These are phyloP conservation scores for Euclidium syriacum DNA, from an alignment of 345 rosid species.

Conservation along the genomic window DNA sequence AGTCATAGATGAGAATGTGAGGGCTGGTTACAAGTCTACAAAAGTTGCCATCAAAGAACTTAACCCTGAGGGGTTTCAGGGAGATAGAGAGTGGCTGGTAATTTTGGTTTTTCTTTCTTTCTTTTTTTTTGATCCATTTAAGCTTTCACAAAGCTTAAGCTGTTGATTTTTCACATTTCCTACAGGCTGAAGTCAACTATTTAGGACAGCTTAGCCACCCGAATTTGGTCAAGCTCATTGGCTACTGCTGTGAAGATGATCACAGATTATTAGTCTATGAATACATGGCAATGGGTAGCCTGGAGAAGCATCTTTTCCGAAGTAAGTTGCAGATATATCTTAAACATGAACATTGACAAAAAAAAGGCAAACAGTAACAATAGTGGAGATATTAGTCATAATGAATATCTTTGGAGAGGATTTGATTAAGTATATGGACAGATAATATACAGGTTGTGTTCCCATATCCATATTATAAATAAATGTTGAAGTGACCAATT, in stretches of 20 bases:
- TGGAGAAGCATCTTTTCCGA: constrained; percentile 93
- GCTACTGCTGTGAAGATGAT: constrained; percentile 96
- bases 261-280: constrained; percentile 89
- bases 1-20: constrained; percentile 58
- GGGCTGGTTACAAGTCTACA: constrained; percentile 52
- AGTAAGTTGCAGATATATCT: constrained; percentile 44
- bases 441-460: background rate
- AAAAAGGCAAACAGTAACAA: background rate
- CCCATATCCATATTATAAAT: background rate
- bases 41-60: constrained; percentile 90
- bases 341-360: background rate
- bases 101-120: no score
- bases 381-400: background rate
- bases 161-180: constrained; percentile 1
- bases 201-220: constrained; percentile 88
- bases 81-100: constrained; percentile 99
- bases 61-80: constrained; percentile 87
- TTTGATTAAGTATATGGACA: background rate
- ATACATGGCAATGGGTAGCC: constrained; percentile 89
- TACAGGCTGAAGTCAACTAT: constrained; percentile 93
- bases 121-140: no score
- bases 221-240: constrained; percentile 96
- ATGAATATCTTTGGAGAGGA: background rate
- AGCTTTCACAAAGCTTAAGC: background rate
- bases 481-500: background rate